Base-by-base conservation (phyloP, 2,329 filamentous ascomycete genomes). In the Xylariaceae sp. region DNA sequence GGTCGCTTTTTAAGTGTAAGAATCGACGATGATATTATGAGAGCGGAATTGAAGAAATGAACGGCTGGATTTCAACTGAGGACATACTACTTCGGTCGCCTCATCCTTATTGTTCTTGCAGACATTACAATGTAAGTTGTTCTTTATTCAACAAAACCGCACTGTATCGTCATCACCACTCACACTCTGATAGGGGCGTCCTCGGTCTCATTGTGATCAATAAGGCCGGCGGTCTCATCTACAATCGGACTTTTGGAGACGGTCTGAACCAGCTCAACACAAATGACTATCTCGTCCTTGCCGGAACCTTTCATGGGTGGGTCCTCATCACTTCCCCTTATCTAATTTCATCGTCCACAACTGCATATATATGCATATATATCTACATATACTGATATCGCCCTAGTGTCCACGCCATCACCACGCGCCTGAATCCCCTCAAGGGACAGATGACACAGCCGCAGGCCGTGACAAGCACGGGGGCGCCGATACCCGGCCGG, bases 181-280 rank as follows among this genome's bases (percentile, higher is more conserved):
- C 7, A 37, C 32, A 3, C 9, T 20, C 9, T 40, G 50, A 50
- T 66, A 98, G 93, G 95, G 90, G 92, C 64, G 89, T 99, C 74
- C 95, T 96, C 75, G 88, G 93, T 56, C 88, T 99, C 71, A 92
- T 98, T 73, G 89, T 99, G 73, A 96, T 99, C 80, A 98, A 97
- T 82, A 99, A 99, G 83, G 93, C 95, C 63, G 95, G 93, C 58
- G 95, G 95, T 67, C 84, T 99, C 51, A 88, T 99, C 75, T 99
- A 96, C 81, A 93, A 98, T 77, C 91, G 92, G 67, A 90, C 91
- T 70, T 98, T 99, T 74, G 88, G 93, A 68, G 86, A 93, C 43
- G 89, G 84, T 44, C 84, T 99, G 57, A 90, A 90, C 73, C 91
- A 93, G 73, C 87, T 99, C 66, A 90, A 86, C 65, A 93, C 91